phyloP scores from a whole-genome alignment of 2,329 filamentous ascomycete species.

The Pseudogymnoascus sp. region DNA sequence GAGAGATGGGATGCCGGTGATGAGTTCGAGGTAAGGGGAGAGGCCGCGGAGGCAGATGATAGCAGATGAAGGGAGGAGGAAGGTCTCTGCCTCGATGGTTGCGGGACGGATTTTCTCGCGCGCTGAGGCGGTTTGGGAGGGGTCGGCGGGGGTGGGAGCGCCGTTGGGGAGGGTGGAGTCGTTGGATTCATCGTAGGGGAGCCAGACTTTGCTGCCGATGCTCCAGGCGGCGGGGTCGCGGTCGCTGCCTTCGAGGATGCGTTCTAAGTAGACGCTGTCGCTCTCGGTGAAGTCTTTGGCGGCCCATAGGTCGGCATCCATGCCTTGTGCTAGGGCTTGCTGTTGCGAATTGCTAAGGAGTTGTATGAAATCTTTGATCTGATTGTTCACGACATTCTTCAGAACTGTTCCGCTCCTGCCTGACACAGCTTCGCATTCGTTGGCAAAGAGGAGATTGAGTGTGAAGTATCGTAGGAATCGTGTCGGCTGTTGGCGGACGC shows the following conservation, averaged over 20 bases:
- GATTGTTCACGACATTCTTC: constrained; percentile 72
- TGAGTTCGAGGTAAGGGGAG: constrained; percentile 74
- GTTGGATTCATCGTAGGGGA: constrained; percentile 34
- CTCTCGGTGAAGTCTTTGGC: constrained; percentile 66
- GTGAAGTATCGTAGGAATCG: constrained; percentile 77
- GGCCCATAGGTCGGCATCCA: constrained; percentile 77
- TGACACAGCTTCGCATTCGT: constrained; percentile 80
- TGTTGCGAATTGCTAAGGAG: constrained; percentile 65
- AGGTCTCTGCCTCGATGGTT: constrained; percentile 75
- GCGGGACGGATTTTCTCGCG: constrained; percentile 67
- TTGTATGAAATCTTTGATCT: constrained; percentile 75
- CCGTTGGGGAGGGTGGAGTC: constrained; percentile 35
- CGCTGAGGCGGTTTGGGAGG: constrained; percentile 20
- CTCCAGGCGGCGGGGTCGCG: constrained; percentile 64
- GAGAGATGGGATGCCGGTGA: constrained; percentile 82
- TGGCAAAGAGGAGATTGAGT: constrained; percentile 74
- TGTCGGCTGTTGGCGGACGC: constrained; percentile 57
- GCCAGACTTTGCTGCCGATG: constrained; percentile 53
- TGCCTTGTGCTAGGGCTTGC: constrained; percentile 66
- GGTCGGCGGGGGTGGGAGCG: constrained; percentile 18
- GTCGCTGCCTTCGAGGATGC: constrained; percentile 64
- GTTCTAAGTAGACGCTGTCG: constrained; percentile 53
- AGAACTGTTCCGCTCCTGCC: constrained; percentile 69
- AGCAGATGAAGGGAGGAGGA: constrained; percentile 78
- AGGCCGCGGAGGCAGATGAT: constrained; percentile 75